Percentiles rank a stretch among this genome's conserved stretches.
These are phyloP conservation scores for Solanum clarkiae DNA, from an alignment of 257 asterid species.

Conservation along the genomic window DNA sequence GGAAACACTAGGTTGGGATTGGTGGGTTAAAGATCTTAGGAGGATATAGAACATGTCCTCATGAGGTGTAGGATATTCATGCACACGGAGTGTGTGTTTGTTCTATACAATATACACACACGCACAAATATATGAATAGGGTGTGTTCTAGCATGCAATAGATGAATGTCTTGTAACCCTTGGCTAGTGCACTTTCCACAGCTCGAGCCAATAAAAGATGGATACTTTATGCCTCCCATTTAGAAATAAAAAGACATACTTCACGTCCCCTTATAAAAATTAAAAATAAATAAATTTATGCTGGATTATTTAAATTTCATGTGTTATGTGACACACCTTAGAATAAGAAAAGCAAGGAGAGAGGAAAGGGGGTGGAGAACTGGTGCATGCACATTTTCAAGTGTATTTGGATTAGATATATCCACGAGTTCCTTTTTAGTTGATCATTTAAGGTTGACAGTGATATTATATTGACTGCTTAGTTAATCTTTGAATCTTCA, in stretches of 20 bases:
- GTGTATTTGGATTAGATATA: background rate
- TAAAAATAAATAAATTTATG: background rate
- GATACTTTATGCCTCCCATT: background rate
- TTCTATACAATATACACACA: background rate
- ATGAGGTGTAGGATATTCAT: background rate
- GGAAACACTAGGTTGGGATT: background rate
- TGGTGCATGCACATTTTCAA: background rate
- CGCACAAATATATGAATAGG: background rate
- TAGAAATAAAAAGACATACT: background rate
- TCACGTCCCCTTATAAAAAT: background rate
- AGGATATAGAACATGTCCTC: background rate
- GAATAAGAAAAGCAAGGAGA: background rate
- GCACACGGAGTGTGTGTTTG: background rate
- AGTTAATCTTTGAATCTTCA: conserved; percentile 1
- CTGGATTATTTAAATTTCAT: background rate
- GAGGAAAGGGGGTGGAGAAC: background rate
- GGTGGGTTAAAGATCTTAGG: background rate
- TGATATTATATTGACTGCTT: background rate
- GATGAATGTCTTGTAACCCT: background rate
- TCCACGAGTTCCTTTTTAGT: background rate
- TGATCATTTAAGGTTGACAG: background rate
- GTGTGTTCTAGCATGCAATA: background rate
- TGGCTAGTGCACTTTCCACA: background rate
- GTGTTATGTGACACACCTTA: background rate
- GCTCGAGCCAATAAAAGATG: background rate